These are phyloP conservation scores for Dictyostelium firmibasis DNA, from an alignment of 78 protist genomes.

Conservation along the genomic window DNA sequence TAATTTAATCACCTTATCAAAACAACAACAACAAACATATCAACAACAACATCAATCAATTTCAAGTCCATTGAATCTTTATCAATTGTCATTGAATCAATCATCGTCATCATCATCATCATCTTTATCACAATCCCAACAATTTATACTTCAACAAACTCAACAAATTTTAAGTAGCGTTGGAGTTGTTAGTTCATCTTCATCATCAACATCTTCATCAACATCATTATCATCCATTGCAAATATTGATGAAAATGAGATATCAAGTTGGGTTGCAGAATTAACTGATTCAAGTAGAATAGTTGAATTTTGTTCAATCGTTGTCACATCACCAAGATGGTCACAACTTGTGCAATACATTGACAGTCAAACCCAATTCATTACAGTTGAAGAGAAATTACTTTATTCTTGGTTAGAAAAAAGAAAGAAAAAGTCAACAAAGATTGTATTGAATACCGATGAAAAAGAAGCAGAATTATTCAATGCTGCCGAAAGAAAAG, in stretches of 20 bases:
- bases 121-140: neutral
- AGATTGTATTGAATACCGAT: neutral
- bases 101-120: neutral
- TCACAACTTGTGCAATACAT: conserved; percentile 14
- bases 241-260: conserved; percentile 1
- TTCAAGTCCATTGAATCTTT: neutral
- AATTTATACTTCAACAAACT: conserved; percentile 15
- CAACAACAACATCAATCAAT: neutral
- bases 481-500: conserved; percentile 38
- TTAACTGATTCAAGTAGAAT: conserved; percentile 32
- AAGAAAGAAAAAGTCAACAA: conserved; percentile 29
- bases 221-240: too few relatives aligned
- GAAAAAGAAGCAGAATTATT: conserved; percentile 64
- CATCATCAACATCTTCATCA: neutral
- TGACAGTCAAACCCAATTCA: conserved; percentile 8
- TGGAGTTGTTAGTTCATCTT: neutral
- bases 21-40: neutral
- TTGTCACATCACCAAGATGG: conserved; percentile 43
- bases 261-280: conserved; percentile 52
- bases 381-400: conserved; percentile 10
- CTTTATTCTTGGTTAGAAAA: neutral
- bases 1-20: neutral
- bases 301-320: conserved; percentile 33
- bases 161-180: neutral
- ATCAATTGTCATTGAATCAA: neutral